Conservation (phyloP, 2,329 filamentous ascomycete genomes). For the Fusarium neocosmosporiellum region DNA sequence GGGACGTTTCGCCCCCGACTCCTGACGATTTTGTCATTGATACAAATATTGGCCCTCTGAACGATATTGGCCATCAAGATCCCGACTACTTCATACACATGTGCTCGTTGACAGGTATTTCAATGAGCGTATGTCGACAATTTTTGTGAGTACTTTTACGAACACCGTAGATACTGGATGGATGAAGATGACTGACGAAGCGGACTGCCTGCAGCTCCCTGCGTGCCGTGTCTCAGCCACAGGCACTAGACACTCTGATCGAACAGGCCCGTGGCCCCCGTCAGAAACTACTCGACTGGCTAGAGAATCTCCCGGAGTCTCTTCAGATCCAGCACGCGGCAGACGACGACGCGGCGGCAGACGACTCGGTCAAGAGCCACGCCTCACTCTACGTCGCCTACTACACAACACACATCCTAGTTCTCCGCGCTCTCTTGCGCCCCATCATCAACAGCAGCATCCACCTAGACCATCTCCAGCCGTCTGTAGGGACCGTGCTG, state of each 20-base stretch:
- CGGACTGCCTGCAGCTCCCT: background rate
- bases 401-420: background rate
- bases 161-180: background rate
- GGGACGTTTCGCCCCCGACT: slow-evolving; percentile 20
- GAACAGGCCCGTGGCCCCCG: background rate
- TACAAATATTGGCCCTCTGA: background rate
- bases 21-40: background rate
- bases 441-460: background rate
- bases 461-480: background rate
- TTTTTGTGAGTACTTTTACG: background rate
- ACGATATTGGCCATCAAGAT: background rate
- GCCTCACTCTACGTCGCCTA: background rate
- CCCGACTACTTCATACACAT: background rate
- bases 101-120: background rate
- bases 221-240: background rate
- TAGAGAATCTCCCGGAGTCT: background rate
- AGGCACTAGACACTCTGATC: background rate
- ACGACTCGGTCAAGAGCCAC: background rate
- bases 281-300: background rate
- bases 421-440: background rate
- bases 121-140: background rate
- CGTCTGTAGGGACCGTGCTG: background rate
- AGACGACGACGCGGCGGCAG: background rate
- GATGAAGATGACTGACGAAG: background rate
- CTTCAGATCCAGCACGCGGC: background rate